A percentile compares a stretch with the other conserved stretches of the same genome.
phyloP scores from a whole-genome alignment of 2,329 filamentous ascomycete genomes.

The Phialemonium atrogriseum region DNA sequence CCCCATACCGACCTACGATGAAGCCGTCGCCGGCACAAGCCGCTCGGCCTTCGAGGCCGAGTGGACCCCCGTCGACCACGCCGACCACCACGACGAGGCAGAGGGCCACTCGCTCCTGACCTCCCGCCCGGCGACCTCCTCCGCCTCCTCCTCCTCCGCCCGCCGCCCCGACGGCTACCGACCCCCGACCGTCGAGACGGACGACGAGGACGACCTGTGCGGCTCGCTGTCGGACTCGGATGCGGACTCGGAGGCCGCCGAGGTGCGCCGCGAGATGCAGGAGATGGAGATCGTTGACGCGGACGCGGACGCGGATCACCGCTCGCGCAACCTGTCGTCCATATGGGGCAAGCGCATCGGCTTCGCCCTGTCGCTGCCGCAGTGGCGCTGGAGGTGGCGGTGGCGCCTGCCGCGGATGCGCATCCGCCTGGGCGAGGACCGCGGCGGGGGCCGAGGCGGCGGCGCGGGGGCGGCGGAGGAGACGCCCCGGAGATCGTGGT shows the following conservation, averaged over 20 bases:
- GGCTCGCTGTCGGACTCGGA: constrained; percentile 39
- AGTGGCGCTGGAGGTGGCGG: constrained; percentile 48
- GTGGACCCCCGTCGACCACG: constrained; percentile 31
- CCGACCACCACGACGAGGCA: constrained; percentile 59
- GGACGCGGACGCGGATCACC: constrained; percentile 19
- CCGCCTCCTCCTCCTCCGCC: constrained; percentile 25
- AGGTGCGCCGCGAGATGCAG: constrained; percentile 73
- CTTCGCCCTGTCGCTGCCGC: constrained; percentile 41
- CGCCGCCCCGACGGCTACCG: constrained; percentile 56
- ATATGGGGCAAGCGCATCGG: constrained; percentile 49
- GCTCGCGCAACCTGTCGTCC: constrained; percentile 25
- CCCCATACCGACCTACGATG: constrained; percentile 77
- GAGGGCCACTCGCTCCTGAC: constrained; percentile 72
- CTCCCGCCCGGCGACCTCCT: constrained; percentile 31
- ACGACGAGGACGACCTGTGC: constrained; percentile 55
- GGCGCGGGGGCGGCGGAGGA: constrained; percentile 17
- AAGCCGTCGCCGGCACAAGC: constrained; percentile 58
- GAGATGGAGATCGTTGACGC: constrained; percentile 82
- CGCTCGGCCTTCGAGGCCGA: constrained; percentile 22
- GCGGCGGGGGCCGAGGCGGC: constrained; percentile 14
- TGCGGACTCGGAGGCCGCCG: constrained; percentile 46
- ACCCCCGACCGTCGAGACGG: constrained; percentile 71
- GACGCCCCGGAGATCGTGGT: constrained; percentile 22
- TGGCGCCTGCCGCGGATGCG: constrained; percentile 41
- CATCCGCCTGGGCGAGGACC: constrained; percentile 29